Evolutionary conservation across 176 grass and related monocot genomes (phyloP).

Genomic region (Hsuehochloa calcarea): DNA sequence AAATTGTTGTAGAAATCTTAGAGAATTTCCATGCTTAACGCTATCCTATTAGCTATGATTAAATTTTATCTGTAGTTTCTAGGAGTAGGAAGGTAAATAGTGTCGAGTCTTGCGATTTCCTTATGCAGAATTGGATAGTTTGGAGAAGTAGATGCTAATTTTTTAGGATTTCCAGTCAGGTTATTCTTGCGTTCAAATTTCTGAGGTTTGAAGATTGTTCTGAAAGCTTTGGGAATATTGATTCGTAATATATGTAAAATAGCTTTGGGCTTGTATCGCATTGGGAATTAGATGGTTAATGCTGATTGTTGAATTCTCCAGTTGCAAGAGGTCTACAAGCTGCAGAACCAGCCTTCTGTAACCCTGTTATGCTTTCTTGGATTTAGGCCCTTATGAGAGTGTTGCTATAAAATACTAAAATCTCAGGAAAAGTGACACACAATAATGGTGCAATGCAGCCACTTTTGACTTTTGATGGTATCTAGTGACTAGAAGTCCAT

Average conservation of each 20-base stretch:
- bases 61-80: background rate
- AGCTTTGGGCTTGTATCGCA: background rate
- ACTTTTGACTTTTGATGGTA: constrained; percentile 12
- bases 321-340: background rate
- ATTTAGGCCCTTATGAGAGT: background rate
- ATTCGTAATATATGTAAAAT: background rate
- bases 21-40: background rate
- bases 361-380: background rate
- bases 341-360: constrained; percentile 5
- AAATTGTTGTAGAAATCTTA: background rate
- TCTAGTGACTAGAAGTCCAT: background rate
- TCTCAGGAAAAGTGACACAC: background rate
- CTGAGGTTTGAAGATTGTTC: background rate
- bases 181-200: background rate
- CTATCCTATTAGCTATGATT: background rate
- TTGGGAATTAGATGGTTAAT: background rate
- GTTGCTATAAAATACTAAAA: background rate
- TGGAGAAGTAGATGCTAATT: background rate
- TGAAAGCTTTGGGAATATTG: background rate
- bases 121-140: background rate
- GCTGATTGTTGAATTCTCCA: background rate
- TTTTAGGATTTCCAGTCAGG: background rate
- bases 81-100: background rate
- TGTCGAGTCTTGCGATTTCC: background rate
- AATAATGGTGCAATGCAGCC: background rate